Evolutionary conservation across 345 rosid species (phyloP), one percentile per base, ranked within the genome.

Genomic region (Cardiospermum halicacabum): DNA sequence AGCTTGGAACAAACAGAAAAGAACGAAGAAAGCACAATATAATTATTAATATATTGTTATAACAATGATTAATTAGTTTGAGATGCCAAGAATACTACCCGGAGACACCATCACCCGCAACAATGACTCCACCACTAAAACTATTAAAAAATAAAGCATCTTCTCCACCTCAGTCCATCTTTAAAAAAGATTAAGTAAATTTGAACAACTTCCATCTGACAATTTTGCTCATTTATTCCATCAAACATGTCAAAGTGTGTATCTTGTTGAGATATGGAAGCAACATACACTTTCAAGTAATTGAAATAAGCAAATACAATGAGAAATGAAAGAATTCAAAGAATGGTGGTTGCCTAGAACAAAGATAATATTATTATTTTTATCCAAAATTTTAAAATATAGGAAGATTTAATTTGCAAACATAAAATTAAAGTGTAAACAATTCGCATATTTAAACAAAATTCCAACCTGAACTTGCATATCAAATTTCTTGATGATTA

Each of bases 71-170:
- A 32, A n/a, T 22, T 13, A 22, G 7, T 12, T 25, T 25, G 19
- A 28, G 19, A 12, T 15, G 11, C 56, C 45, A 22, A 7, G 13
- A 49, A 48, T 45, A 57, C 26, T 76, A 89, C 96, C 98, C 85
- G 16, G 98, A 92, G 69, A 92, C 97, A 64, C 97, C 97, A 60
- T 88, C 98, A 59, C 96, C 97, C 70, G 86, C 85, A 64, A 97
- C 94, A 53, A 89, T 71, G 61, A 89, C 90, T 58, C 95, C 93
- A 11, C 96, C 94, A 67, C 76, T 78, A 50, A 58, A 77, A 72
- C 74, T 66, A 75, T 92, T 84, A 5, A 85, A 82, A 59, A 92
- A 77, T 72, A 84, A 81, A 55, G 98, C 95, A 80, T 87, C 92
- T 75, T 89, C 98, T 1, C 98, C 98, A 5, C 96, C 96, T 82